Evolutionary conservation across 1,284 basidiomycete species (phyloP), one percentile per base, ranked within the genome.

Genomic region (Ustilago hordei): DNA sequence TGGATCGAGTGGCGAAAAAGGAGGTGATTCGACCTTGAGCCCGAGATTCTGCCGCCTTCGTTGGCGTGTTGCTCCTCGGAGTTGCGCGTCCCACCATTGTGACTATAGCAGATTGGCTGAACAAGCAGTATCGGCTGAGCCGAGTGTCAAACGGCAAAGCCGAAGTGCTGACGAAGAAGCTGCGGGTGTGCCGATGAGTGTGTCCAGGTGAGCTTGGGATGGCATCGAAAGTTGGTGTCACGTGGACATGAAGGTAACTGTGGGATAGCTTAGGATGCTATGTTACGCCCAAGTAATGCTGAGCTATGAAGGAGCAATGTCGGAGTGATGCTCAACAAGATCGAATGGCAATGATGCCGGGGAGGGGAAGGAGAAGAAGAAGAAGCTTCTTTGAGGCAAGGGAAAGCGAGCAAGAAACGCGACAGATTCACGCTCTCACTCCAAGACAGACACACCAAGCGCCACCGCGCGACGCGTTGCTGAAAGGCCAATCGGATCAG

Each of bases 21-120:
- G 67, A 75, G 13, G 60, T 59, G 60, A 75, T 69, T n/a, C 62
- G 63, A 36, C 68, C 73, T 61, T 75, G 66, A 17, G 52, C 64
- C 1, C 60, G 55, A 19, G 59, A 32, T 13, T 45, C 38, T 9
- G 59, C 64, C 8, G 56, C 53, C 57, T 61, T 60, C 4, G 17
- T 63, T 31, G 70, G 64, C 31, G 57, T 72, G 41, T 41, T 63
- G 39, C 64, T 60, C 58, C 58, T 72, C 5, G 70, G 67, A 11
- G 61, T 63, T 13, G 60, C 52, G 39, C 61, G 45, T 41, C 32
- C 19, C 31, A 50, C 48, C 69, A 70, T 70, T 1, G 1, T 45
- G 43, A 34, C 36, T 9, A 36, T 32, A 5, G 43, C 17, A 13
- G 31, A 2, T 34, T 11, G 54, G 59, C 50, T 45, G 47, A 60